Percentiles rank a stretch among this genome's conserved stretches.
Conservation (phyloP, 2,329 filamentous ascomycete genomes). For the Didymella pomorum region DNA sequence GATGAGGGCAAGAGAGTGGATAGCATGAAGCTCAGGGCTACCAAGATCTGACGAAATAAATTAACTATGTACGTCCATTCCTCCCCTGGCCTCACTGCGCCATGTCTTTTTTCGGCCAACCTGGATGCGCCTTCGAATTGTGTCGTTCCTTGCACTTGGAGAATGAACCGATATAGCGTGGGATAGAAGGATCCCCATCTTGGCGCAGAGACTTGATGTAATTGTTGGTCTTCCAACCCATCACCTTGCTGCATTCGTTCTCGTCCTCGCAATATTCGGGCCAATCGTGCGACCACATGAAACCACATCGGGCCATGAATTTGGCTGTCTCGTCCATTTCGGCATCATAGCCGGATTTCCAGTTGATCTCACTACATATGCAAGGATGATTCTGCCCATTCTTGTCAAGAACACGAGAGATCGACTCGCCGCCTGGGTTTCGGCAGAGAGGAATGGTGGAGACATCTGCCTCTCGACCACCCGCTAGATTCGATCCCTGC, state of each 20-base stretch:
- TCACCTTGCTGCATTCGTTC: not conserved
- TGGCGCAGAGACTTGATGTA: not conserved
- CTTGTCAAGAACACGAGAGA: constrained; percentile 19
- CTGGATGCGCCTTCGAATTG: not conserved
- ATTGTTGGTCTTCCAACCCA: not conserved
- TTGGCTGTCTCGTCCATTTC: not conserved
- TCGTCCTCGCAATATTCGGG: not conserved
- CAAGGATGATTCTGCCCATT: constrained; percentile 26
- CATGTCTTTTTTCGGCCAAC: not conserved
- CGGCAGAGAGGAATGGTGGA: constrained; percentile 21
- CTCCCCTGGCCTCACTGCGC: not conserved
- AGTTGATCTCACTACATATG: constrained; percentile 29
- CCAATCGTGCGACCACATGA: not conserved
- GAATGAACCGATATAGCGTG: not conserved
- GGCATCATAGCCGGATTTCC: not conserved
- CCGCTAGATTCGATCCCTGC: not conserved
- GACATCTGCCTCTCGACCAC: not conserved
- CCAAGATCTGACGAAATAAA: constrained; percentile 24
- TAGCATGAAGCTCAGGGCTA: constrained; percentile 57
- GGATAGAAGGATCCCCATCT: not conserved
- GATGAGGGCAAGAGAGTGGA: constrained; percentile 79
- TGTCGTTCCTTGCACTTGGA: not conserved
- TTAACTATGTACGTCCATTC: too few species aligned
- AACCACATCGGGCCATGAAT: not conserved
- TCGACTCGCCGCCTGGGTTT: constrained; percentile 26